Conservation (phyloP, 1,139 yeast species). For the Geotrichum citri-aurantii region DNA sequence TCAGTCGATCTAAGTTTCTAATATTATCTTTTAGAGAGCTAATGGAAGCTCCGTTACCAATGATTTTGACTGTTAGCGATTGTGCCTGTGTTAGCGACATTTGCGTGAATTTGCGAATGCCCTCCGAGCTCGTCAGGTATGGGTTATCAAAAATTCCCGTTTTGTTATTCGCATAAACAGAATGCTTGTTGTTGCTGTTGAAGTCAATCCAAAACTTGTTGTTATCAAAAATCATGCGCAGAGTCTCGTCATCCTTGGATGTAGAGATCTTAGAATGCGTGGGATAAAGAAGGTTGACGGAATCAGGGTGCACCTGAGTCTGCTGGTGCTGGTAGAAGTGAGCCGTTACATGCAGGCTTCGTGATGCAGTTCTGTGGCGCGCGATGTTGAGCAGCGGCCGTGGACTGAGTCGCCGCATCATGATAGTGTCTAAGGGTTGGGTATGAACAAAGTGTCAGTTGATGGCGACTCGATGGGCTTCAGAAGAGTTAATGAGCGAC, state of each 20-base stretch:
- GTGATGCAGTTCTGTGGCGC: too few relatives aligned
- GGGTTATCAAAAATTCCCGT: conserved; percentile 75
- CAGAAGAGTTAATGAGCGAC: background rate
- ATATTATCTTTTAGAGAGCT: conserved; percentile 44
- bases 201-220: conserved; percentile 13
- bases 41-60: conserved; percentile 32
- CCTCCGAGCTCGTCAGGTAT: conserved; percentile 60
- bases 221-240: conserved; percentile 17
- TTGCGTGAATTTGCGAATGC: conserved; percentile 61
- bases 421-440: background rate
- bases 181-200: background rate
- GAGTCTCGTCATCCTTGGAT: conserved; percentile 11
- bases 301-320: background rate
- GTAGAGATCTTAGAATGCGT: background rate
- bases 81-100: conserved; percentile 61
- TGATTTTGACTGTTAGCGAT: conserved; percentile 50
- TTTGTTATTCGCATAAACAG: background rate
- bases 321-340: conserved; percentile 1
- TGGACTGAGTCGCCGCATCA: background rate
- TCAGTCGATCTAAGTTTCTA: conserved; percentile 68
- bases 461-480: background rate
- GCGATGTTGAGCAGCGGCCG: background rate
- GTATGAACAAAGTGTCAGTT: background rate
- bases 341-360: background rate
- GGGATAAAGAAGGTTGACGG: background rate